Base-by-base conservation (phyloP, 176 grass and related monocot genomes). In the Eleusine coracana region DNA sequence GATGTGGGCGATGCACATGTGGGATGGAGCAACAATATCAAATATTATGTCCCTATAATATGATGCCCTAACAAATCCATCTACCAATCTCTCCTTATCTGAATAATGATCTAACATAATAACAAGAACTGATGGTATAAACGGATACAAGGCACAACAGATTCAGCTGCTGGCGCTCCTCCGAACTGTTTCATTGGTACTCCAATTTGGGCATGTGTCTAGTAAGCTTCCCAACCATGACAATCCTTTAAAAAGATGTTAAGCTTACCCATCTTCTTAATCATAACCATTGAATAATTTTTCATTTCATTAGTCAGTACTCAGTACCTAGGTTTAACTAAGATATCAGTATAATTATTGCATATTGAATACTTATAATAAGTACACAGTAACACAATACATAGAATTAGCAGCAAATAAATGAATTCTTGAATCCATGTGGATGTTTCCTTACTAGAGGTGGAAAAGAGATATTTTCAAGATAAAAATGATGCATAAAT, bases 311-410 rank as follows among this genome's bases (percentile, higher is more conserved):
- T 54, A 54, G 51, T 54, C 52, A 56, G 41, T 71, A 68, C 42
- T 54, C 52, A 56, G 41, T 71, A 68, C 42, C 54, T 84, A 25
- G 27, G 20, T 11, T 84, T 64, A 68, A 76, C 63, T 63, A 78
- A 70, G 20, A 3, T 14, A 31, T 70, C 61, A 72, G 5, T 18
- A 5, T 63, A n/a, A 51, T 7, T 20, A 80, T 10, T 28, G 78
- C 34, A 28, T 67, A 38, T 10, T 83, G 23, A 36, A 66, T 74
- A 66, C 41, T 76, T 79, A 10, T 51, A 79, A 76, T 6, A 81
- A 67, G 50, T 18, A 52, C 52, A 49, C 5, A 59, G 23, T 38
- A 76, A 76, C 31, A 71, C 29, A 31, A 39, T 31, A 68, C 36
- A 27, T 52, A 5, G 13, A 39, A 70, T 18, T 70, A 73, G 59